Base-by-base conservation (phyloP, 768 basidiomycete genomes). In the Russula foetens region DNA sequence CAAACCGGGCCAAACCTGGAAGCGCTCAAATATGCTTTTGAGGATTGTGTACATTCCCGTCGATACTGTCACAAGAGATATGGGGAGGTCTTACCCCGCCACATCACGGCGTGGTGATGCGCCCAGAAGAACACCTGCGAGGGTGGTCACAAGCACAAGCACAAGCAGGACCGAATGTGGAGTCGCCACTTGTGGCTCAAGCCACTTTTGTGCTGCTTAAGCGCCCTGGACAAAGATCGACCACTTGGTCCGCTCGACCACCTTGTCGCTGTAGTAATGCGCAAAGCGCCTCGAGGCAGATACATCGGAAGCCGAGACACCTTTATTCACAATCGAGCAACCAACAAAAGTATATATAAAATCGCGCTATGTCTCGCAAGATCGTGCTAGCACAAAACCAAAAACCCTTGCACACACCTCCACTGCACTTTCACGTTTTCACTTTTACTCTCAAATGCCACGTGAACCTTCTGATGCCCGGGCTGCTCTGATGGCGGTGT, bases 401-500 rank as follows among this genome's bases (percentile, higher is more conserved):
- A 41, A 28, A 35, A 35, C 35, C 35, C 35, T 7, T n/a, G n/a
- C n/a, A 11, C 11, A 38, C 29, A 8, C 14, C 17, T 45, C 4
- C 48, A 8, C 17, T 45, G 2, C 48, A 8, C 53, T 39, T 58
- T 48, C 62, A 54, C 59, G 31, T 23, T n/a, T 49, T 61, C 21
- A 41, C 54, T 35, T 33, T 33, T 11, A 67, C 68, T 68, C n/a
- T n/a, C n/a, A n/a, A n/a, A 56, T 64, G 47, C 59, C 59, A 33
- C 63, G 59, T 44, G 66, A 74, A 54, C 67, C 75, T 53, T 70
- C 74, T 35, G 75, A 75, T 60, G 74, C 74, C 19, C 69, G 71
- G 38, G 64, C 69, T 48, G 74, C 75, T 28, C 57, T 75, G 39
- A 67, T 69, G 64, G 65, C 66, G 48, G 63, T 63, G n/a, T 70